Evolutionary conservation across 352 stramenopile genomes (phyloP), one percentile per base, ranked within the genome.

Genomic region (Pythium aphanidermatum): DNA sequence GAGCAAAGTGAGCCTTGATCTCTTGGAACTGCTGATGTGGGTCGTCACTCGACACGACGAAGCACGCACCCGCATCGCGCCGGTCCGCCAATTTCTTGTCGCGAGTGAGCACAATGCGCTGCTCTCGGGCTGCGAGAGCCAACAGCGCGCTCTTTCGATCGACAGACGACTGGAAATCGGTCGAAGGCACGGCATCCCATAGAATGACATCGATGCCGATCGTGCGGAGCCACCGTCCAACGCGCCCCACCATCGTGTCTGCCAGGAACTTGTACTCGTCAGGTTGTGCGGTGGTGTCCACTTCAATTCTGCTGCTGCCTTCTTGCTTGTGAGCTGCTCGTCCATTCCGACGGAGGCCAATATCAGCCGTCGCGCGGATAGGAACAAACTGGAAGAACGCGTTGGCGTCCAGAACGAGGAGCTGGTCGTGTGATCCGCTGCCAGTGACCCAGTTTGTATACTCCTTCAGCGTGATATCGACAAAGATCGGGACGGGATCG

Each of bases 181-280:
- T 40, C 13, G 37, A n/a, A n/a, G n/a, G n/a, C n/a, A n/a, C 55
- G 16, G 9, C 47, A 26, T 83, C 68, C 74, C 74, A 90, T 6
- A 81, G 61, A n/a, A 87, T 39, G 16, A 88, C 73, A 33, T 91
- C 76, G 40, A 87, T 70, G 11, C 79, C 79, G 26, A 87, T 82
- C 0, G 74, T 87, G 17, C 79, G 74, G 17, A 91, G 54, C 79
- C 79, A 91, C 21, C 79, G 74, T 5, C 70, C 74, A n/a, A 91
- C 68, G 13, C 78, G 72, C 8, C 58, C 73, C 7, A 86, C 60
- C 79, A 91, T 91, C 14, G 74, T 80, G 47, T 91, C 79, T 0
- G 76, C 79, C 0, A 91, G 48, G 38, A 91, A 91, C 24, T 77
- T 82, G 57, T 74, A 70, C 44, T 74, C 61, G 6, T 47, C 43